These are phyloP conservation scores for Dalbergia cultrata DNA, from an alignment of 306 rosid species.

Conservation along the genomic window DNA sequence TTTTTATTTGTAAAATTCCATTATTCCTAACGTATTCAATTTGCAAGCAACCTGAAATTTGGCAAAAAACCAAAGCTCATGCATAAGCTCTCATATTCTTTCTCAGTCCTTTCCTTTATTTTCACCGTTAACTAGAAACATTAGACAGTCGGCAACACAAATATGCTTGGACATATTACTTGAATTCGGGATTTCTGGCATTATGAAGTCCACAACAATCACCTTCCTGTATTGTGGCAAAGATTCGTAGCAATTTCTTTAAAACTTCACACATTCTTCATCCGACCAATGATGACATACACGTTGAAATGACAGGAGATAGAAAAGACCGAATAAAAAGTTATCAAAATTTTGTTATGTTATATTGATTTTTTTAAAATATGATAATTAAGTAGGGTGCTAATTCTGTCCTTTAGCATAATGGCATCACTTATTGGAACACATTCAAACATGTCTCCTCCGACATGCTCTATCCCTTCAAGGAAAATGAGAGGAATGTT, in stretches of 20 bases:
- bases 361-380: not conserved
- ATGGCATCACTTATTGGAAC: slow-evolving; percentile 31
- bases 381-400: not conserved
- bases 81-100: slow-evolving; percentile 11
- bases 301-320: not conserved
- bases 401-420: not conserved
- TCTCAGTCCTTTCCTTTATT: slow-evolving; percentile 21
- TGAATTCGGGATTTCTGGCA: not conserved
- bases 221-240: not conserved
- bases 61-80: slow-evolving; percentile 15
- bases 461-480: slow-evolving; percentile 12
- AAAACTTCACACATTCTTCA: slow-evolving; percentile 23
- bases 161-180: not conserved
- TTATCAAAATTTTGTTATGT: not conserved
- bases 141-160: not conserved
- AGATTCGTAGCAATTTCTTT: slow-evolving; percentile 13
- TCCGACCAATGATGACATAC: slow-evolving; percentile 12
- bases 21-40: not conserved
- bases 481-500: not conserved
- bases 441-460: slow-evolving; percentile 32
- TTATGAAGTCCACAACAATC: not conserved
- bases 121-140: slow-evolving; percentile 7
- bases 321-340: not conserved
- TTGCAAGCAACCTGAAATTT: not conserved
- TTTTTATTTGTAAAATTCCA: not conserved